Percentiles rank a stretch among this genome's conserved stretches.
Evolutionary conservation across 805 yeast species (phyloP).

Genomic region (Komagataella kurtzmanii): DNA sequence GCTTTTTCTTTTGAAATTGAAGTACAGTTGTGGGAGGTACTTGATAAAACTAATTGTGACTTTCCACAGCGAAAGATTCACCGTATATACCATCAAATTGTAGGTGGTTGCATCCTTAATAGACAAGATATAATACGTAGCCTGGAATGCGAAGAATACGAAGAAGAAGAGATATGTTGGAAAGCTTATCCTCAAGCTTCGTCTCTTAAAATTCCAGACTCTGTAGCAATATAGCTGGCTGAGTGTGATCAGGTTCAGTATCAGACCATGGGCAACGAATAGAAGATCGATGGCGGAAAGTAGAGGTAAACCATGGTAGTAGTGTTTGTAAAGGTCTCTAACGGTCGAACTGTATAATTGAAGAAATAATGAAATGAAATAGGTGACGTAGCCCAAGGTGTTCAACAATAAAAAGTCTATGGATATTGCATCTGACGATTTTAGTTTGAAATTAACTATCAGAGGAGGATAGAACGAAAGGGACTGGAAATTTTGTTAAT

Average conservation of each 20-base stretch:
- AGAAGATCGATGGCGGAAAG: slow-evolving; percentile 29
- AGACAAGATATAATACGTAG: slow-evolving; percentile 7
- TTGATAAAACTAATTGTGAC: slow-evolving; percentile 28
- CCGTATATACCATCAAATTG: slow-evolving; percentile 18
- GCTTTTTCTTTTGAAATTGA: slow-evolving; percentile 25
- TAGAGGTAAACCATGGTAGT: slow-evolving; percentile 21
- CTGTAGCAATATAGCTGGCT: slow-evolving; percentile 22
- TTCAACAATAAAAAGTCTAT: slow-evolving; percentile 32
- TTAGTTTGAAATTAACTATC: slow-evolving; percentile 22
- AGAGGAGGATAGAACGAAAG: slow-evolving; percentile 38
- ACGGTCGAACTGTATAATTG: slow-evolving; percentile 23
- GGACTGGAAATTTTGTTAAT: slow-evolving; percentile 14
- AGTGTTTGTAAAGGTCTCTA: slow-evolving; percentile 14
- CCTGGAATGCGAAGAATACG: slow-evolving; percentile 8
- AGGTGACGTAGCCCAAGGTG: slow-evolving; percentile 30
- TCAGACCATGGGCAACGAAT: slow-evolving; percentile 33
- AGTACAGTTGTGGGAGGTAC: slow-evolving; percentile 35
- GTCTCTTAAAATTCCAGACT: slow-evolving; percentile 20
- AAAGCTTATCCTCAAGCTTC: slow-evolving; percentile 12
- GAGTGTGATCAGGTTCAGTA: slow-evolving; percentile 22
- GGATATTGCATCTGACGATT: slow-evolving; percentile 35
- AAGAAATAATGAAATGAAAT: slow-evolving; percentile 26
- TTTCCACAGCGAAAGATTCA: slow-evolving; percentile 29
- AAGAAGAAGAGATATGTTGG: slow-evolving; percentile 9
- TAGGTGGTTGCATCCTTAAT: slow-evolving; percentile 6